Conservation (phyloP, 2,329 filamentous ascomycete species). For the Cadophora gregata region DNA sequence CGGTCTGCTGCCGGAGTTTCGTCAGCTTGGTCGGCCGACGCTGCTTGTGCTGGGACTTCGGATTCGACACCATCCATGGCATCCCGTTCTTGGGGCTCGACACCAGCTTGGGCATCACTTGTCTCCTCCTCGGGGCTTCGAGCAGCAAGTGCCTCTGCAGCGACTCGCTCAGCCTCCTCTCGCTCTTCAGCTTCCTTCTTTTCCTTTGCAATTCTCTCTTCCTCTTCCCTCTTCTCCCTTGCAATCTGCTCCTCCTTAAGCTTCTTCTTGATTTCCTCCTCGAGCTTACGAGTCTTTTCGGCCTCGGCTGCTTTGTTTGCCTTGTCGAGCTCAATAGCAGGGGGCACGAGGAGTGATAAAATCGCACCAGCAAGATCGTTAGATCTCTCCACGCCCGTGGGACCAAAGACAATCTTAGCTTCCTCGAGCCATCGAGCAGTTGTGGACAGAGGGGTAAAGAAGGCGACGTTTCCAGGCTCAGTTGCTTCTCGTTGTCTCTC, state of each 20-base stretch:
- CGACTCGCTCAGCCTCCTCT: conserved; percentile 62
- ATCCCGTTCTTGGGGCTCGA: conserved; percentile 35
- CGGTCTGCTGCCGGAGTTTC: conserved; percentile 55
- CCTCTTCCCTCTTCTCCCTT: conserved; percentile 74
- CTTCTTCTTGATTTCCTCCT: conserved; percentile 66
- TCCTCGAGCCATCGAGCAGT: conserved; percentile 86
- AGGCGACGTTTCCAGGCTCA: conserved; percentile 43
- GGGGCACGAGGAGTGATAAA: conserved; percentile 76
- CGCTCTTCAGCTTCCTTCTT: conserved; percentile 75
- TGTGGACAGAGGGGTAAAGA: conserved; percentile 75
- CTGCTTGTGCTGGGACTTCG: conserved; percentile 45
- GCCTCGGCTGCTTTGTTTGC: conserved; percentile 66
- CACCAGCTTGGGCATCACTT: conserved; percentile 45
- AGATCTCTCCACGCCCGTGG: conserved; percentile 70
- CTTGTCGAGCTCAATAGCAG: conserved; percentile 82
- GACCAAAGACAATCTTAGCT: conserved; percentile 82
- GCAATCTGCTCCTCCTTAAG: conserved; percentile 70
- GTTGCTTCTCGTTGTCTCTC: conserved; percentile 37
- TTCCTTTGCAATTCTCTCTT: conserved; percentile 69
- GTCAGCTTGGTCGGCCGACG: conserved; percentile 43
- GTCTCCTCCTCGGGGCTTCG: conserved; percentile 54
- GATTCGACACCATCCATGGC: conserved; percentile 80
- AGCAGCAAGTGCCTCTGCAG: conserved; percentile 56
- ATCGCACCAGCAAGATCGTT: conserved; percentile 72
- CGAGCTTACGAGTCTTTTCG: conserved; percentile 59